Conservation (phyloP, 1,139 yeast species). For the Zygoascus meyerae region DNA sequence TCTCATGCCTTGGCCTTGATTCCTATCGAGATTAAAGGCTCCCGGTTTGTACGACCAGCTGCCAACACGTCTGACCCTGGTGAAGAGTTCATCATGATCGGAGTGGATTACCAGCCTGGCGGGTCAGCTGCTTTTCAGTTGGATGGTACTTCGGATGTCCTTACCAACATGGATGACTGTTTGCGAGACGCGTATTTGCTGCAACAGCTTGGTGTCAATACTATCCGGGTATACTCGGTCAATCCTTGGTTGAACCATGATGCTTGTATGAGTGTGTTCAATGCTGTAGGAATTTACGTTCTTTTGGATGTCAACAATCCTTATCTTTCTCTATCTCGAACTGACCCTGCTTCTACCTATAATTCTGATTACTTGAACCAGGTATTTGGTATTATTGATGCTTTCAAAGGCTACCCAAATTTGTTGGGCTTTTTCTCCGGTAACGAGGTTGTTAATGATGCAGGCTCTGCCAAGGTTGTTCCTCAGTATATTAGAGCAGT, state of each 20-base stretch:
- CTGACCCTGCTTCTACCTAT: conserved; percentile 66
- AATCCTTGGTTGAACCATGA: conserved; percentile 78
- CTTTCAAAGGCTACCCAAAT: conserved; percentile 75
- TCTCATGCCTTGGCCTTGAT: conserved; percentile 35
- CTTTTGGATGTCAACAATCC: conserved; percentile 87
- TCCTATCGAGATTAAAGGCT: conserved; percentile 49
- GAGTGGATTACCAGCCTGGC: conserved; percentile 70
- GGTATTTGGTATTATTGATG: conserved; percentile 77
- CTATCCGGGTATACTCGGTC: conserved; percentile 55
- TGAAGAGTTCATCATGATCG: conserved; percentile 45
- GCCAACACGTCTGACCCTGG: conserved; percentile 39
- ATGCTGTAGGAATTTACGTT: conserved; percentile 84
- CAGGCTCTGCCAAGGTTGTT: conserved; percentile 49
- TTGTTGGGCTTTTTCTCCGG: conserved; percentile 90
- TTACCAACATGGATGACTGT: conserved; percentile 66
- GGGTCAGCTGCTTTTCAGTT: conserved; percentile 56
- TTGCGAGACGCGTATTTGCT: conserved; percentile 75
- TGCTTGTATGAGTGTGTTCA: conserved; percentile 78
- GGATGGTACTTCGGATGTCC: conserved; percentile 52
- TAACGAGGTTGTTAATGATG: conserved; percentile 86
- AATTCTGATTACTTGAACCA: conserved; percentile 60
- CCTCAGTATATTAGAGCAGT: conserved; percentile 82
- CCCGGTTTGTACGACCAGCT: conserved; percentile 66
- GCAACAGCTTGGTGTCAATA: conserved; percentile 69
- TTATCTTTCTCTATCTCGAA: conserved; percentile 62